Conservation (phyloP, 2,329 filamentous ascomycete species). For the Exophiala sideris region DNA sequence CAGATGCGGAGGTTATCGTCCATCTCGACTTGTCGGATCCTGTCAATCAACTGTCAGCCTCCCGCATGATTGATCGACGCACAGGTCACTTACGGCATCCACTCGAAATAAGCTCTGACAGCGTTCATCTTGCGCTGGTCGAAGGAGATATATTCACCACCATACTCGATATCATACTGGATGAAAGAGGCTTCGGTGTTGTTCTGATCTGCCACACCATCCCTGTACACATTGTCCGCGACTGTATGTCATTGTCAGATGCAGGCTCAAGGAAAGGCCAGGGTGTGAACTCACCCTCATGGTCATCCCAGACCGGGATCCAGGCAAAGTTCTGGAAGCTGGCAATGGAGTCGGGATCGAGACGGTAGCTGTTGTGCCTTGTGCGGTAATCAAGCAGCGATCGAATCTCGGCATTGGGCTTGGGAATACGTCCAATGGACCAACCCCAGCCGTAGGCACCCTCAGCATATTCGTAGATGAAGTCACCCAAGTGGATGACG, state of each 20-base stretch:
- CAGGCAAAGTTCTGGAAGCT: conserved; percentile 58
- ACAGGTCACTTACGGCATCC: conserved; percentile 21
- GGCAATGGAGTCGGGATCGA: conserved; percentile 57
- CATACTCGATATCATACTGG: conserved; percentile 48
- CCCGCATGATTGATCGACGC: too few relatives aligned
- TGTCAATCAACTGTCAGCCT: too few relatives aligned
- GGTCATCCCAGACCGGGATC: conserved; percentile 65
- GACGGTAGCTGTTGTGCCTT: conserved; percentile 57
- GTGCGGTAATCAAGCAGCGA: conserved; percentile 53
- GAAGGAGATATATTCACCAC: conserved; percentile 42
- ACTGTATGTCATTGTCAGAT: conserved; percentile 41
- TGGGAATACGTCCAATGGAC: conserved; percentile 51
- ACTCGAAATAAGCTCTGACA: conserved; percentile 52
- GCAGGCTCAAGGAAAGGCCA: background rate
- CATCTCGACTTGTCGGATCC: conserved; percentile 57
- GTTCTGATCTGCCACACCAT: conserved; percentile 58
- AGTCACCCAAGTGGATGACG: conserved; percentile 58
- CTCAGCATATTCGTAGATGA: conserved; percentile 57
- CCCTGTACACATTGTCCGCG: conserved; percentile 63
- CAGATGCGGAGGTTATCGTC: conserved; percentile 68
- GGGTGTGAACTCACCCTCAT: conserved; percentile 35
- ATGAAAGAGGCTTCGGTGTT: conserved; percentile 65
- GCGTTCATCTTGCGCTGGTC: conserved; percentile 72
- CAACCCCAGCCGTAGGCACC: conserved; percentile 52
- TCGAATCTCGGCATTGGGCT: conserved; percentile 52